phyloP scores from a whole-genome alignment of 352 stramenopile genomes.

The Globisporangium mamillatum region DNA sequence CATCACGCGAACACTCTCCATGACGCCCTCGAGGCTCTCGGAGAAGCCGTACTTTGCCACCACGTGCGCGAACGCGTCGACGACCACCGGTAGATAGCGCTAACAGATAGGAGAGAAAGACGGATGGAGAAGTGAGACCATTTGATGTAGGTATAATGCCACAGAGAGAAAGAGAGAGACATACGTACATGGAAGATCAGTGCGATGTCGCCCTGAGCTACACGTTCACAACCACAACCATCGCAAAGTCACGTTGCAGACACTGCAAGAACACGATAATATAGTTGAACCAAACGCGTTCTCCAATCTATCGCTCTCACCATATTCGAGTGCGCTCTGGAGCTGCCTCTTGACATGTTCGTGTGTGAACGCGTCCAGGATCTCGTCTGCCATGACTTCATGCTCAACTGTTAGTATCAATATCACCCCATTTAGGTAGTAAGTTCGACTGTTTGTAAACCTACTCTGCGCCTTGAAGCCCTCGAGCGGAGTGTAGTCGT shows the following conservation, averaged over 20 bases:
- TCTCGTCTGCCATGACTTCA: slow-evolving; percentile 44
- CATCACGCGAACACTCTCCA: slow-evolving; percentile 41
- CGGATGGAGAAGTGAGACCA: too few species aligned
- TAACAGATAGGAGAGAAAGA: too few species aligned
- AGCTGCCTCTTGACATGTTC: slow-evolving; percentile 35
- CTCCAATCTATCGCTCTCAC: slow-evolving; percentile 16
- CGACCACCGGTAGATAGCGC: slow-evolving; percentile 42
- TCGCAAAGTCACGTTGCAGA: too few species aligned
- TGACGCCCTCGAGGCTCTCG: slow-evolving; percentile 40
- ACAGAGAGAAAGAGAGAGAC: too few species aligned
- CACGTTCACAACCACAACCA: too few species aligned
- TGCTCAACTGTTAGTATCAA: background rate
- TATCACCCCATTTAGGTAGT: background rate
- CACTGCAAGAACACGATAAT: too few species aligned
- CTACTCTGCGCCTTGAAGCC: slow-evolving; percentile 26
- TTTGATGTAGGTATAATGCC: too few species aligned
- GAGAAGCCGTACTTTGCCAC: slow-evolving; percentile 48
- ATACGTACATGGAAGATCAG: slow-evolving; percentile 33
- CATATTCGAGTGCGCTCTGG: slow-evolving; percentile 33
- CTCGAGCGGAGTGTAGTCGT: slow-evolving; percentile 30
- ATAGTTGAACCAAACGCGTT: too few species aligned
- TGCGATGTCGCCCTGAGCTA: slow-evolving; percentile 25
- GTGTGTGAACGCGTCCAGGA: slow-evolving; percentile 47
- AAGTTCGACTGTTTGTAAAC: background rate
- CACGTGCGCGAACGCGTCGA: slow-evolving; percentile 40